Evolutionary conservation across 345 rosid species (phyloP).

Genomic region (Brassica cretica): DNA sequence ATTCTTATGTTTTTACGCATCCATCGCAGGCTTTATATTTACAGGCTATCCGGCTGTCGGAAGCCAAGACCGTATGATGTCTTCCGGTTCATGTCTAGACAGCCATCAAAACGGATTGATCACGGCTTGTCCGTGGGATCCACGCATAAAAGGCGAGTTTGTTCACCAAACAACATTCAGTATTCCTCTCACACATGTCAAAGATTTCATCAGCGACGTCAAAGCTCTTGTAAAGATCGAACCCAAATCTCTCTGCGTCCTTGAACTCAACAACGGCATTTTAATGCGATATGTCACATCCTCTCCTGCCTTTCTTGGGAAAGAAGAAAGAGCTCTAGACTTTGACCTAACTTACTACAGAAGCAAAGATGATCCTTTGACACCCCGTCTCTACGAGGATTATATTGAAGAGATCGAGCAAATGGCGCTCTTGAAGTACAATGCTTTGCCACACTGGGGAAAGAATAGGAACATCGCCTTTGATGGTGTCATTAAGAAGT

Average conservation of each 20-base stretch:
- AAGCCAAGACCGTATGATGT: conserved; percentile 60
- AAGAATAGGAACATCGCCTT: conserved; percentile 70
- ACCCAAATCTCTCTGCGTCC: conserved; percentile 49
- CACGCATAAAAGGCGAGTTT: conserved; percentile 62
- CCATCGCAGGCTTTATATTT: conserved; percentile 45
- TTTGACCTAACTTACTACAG: conserved; percentile 77
- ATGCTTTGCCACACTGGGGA: conserved; percentile 78
- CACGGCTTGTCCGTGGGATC: conserved; percentile 74
- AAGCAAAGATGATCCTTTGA: conserved; percentile 63
- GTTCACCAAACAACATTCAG: conserved; percentile 61
- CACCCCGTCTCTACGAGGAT: conserved; percentile 64
- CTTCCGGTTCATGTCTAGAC: conserved; percentile 78
- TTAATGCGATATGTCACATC: conserved; percentile 73
- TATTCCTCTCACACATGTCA: conserved; percentile 45
- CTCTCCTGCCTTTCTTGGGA: conserved; percentile 66
- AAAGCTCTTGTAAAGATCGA: conserved; percentile 52
- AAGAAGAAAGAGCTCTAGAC: conserved; percentile 65
- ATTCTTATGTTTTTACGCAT: neutral
- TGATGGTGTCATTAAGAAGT: conserved; percentile 51
- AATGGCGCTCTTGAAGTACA: conserved; percentile 67
- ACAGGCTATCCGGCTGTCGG: conserved; percentile 75
- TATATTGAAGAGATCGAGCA: conserved; percentile 78
- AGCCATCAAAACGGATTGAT: conserved; percentile 42
- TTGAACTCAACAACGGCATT: conserved; percentile 60
- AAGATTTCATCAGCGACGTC: conserved; percentile 58